Conservation (phyloP, 495 filamentous ascomycete species). For the Cercophora scortea region DNA sequence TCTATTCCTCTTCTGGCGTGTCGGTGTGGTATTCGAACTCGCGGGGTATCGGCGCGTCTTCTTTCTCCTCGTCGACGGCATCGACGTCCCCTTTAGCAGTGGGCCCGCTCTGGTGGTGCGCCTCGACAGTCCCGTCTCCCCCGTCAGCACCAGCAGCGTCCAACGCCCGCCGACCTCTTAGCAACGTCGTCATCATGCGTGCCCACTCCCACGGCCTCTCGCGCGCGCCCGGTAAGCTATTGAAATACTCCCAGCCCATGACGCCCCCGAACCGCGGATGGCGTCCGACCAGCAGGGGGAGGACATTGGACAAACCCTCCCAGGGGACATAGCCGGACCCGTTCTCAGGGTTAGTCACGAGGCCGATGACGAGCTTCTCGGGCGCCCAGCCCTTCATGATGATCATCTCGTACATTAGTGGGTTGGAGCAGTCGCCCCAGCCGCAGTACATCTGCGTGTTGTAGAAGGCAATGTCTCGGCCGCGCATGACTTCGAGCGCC, state of each 20-base stretch:
- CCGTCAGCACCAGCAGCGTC: background rate
- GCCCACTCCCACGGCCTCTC: slow-evolving; percentile 65
- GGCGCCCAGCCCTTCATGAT: slow-evolving; percentile 74
- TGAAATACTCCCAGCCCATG: slow-evolving; percentile 87
- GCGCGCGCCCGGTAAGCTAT: slow-evolving; percentile 53
- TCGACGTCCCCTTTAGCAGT: too few relatives aligned
- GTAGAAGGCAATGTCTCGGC: slow-evolving; percentile 66
- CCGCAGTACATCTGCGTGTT: slow-evolving; percentile 84
- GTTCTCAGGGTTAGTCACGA: slow-evolving; percentile 70
- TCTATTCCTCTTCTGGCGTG: too few relatives aligned
- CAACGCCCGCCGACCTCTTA: slow-evolving; percentile 12
- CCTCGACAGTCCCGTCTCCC: too few relatives aligned
- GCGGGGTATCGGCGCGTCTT: too few relatives aligned
- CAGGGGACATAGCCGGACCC: slow-evolving; percentile 42
- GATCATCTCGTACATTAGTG: slow-evolving; percentile 56
- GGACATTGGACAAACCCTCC: slow-evolving; percentile 22
- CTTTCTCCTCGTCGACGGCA: too few relatives aligned
- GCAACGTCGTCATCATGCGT: slow-evolving; percentile 29
- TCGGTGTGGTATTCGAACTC: too few relatives aligned
- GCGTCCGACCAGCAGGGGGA: slow-evolving; percentile 27
- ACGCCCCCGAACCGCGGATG: slow-evolving; percentile 60
- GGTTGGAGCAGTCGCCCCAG: slow-evolving; percentile 55
- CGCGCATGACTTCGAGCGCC: slow-evolving; percentile 58
- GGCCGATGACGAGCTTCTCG: slow-evolving; percentile 62
- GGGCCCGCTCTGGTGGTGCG: too few relatives aligned